These are phyloP conservation scores for Colletotrichum liaoningense DNA, from an alignment of 2,329 filamentous ascomycete genomes.

Conservation along the genomic window DNA sequence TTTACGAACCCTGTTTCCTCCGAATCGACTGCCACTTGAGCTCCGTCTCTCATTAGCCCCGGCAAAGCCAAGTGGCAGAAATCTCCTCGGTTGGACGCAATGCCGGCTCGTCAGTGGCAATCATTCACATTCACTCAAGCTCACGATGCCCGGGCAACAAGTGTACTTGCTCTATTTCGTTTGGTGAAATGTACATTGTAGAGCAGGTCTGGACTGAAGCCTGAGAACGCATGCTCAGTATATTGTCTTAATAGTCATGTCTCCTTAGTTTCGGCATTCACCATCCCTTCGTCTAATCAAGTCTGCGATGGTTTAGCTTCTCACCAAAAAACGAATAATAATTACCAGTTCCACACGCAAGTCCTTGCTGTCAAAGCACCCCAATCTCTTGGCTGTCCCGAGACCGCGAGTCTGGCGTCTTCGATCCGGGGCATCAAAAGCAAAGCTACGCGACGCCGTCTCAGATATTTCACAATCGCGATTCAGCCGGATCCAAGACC, in stretches of 20 bases:
- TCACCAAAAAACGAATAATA: not conserved
- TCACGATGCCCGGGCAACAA: not conserved
- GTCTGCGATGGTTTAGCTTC: not conserved
- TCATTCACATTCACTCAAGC: too few relatives aligned
- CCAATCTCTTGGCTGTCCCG: not conserved
- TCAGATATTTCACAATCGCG: not conserved
- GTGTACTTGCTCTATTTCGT: not conserved
- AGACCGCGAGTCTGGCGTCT: not conserved
- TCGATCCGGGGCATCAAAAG: not conserved
- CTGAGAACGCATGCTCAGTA: not conserved
- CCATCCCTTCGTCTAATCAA: not conserved
- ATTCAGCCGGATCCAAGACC: not conserved
- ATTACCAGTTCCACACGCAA: not conserved
- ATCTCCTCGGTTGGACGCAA: too few relatives aligned
- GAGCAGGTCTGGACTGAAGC: too few relatives aligned
- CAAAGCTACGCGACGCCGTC: not conserved
- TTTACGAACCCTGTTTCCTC: constrained; percentile 20
- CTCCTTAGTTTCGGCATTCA: not conserved
- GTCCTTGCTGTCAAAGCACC: not conserved
- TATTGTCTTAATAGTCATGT: not conserved
- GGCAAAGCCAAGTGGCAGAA: not conserved
- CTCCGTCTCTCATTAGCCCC: not conserved
- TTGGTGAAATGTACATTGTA: not conserved
- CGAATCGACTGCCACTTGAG: not conserved
- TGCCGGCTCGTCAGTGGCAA: too few relatives aligned